Conservation (phyloP, 805 yeast species). For the Ogataea pilisensis region DNA sequence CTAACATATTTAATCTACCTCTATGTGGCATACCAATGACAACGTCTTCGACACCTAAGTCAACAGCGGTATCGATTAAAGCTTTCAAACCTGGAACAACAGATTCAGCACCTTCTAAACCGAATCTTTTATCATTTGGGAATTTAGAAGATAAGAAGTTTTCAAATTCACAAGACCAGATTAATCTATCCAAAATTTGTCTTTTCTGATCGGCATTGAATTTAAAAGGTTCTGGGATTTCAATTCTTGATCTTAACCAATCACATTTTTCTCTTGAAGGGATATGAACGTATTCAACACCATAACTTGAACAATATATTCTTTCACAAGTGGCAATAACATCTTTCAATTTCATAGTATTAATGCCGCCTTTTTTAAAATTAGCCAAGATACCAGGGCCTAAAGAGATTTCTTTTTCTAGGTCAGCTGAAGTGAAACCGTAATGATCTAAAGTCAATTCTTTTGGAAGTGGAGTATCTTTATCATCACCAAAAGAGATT, state of each 20-base stretch:
- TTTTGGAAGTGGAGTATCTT: slow-evolving; percentile 52
- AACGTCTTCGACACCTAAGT: slow-evolving; percentile 88
- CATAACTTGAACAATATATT: slow-evolving; percentile 83
- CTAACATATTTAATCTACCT: slow-evolving; percentile 96
- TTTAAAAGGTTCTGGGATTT: slow-evolving; percentile 82
- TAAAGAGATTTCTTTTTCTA: slow-evolving; percentile 76
- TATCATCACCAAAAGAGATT: slow-evolving; percentile 74
- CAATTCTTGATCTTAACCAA: slow-evolving; percentile 96
- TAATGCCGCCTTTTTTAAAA: slow-evolving; percentile 62
- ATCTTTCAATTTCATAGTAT: slow-evolving; percentile 69
- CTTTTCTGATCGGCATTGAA: slow-evolving; percentile 87
- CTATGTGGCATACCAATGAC: slow-evolving; percentile 99
- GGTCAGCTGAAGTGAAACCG: slow-evolving; percentile 83
- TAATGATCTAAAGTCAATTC: slow-evolving; percentile 91
- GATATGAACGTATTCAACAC: slow-evolving; percentile 94
- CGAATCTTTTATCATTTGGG: slow-evolving; percentile 98
- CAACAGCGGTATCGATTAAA: slow-evolving; percentile 88
- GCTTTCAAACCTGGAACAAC: slow-evolving; percentile 97
- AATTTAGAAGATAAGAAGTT: slow-evolving; percentile 88
- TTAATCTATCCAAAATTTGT: slow-evolving; percentile 91
- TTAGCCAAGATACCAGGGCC: slow-evolving; percentile 98
- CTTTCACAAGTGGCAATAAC: slow-evolving; percentile 74
- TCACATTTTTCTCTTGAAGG: slow-evolving; percentile 95
- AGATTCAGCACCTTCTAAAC: slow-evolving; percentile 97
- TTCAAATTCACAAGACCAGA: slow-evolving; percentile 96